Percentiles rank a stretch among this genome's conserved stretches.
Conservation (phyloP, 306 rosid genomes). For the Sicyos baderoa region DNA sequence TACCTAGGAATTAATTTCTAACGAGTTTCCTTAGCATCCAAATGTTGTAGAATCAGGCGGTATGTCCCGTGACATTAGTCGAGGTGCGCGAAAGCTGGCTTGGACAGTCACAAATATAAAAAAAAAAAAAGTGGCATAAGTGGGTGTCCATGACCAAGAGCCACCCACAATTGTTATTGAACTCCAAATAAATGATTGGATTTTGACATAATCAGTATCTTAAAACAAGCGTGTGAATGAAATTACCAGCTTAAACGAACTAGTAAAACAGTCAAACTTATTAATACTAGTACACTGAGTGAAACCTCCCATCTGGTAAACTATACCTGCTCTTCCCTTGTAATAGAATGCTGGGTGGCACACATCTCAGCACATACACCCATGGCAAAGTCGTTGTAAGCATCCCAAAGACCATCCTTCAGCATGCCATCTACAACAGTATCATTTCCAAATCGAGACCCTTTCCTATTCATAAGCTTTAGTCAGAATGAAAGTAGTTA, state of each 20-base stretch:
- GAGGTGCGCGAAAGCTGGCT: too few species aligned
- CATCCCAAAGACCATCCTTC: conserved; percentile 98
- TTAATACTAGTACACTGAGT: not conserved
- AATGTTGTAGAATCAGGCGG: too few species aligned
- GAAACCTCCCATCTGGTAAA: conserved; percentile 4
- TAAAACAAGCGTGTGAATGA: not conserved
- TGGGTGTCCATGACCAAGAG: too few species aligned
- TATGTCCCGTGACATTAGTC: too few species aligned
- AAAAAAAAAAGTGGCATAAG: too few species aligned
- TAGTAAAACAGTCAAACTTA: not conserved
- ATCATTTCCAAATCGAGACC: conserved; percentile 82
- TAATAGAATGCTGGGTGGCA: conserved; percentile 53
- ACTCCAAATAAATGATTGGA: not conserved
- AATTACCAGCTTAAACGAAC: not conserved
- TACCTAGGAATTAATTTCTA: too few species aligned
- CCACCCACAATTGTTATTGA: too few species aligned
- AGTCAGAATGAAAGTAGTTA: conserved; percentile 14
- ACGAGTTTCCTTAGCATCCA: too few species aligned
- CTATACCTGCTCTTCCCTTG: conserved; percentile 79
- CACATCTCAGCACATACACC: conserved; percentile 86
- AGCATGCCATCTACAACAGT: conserved; percentile 80
- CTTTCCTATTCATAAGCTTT: conserved; percentile 46
- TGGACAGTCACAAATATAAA: too few species aligned
- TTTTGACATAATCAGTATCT: not conserved
- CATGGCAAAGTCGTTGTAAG: conserved; percentile 77